phyloP scores from a whole-genome alignment of 305 asterid genomes.

The Caryopteris hybrid region DNA sequence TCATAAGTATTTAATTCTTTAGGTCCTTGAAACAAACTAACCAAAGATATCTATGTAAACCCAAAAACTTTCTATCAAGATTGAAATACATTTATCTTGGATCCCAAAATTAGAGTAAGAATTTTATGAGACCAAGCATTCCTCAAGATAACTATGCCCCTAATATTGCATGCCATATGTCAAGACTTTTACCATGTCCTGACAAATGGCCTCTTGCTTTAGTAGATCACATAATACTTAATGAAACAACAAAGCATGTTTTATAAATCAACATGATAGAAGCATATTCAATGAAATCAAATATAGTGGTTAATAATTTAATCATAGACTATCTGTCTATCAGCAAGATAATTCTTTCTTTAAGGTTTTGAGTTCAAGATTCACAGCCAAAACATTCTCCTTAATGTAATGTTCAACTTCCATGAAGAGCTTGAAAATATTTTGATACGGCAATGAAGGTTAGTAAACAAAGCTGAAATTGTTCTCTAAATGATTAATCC shows the following conservation, averaged over 20 bases:
- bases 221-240: neutral
- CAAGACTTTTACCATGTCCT: neutral
- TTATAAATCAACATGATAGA: neutral
- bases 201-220: neutral
- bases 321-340: neutral
- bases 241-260: neutral
- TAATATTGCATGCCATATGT: neutral
- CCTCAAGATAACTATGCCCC: neutral
- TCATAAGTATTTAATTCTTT: too few relatives aligned
- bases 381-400: neutral
- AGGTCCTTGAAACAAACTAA: too few relatives aligned
- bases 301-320: neutral
- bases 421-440: neutral
- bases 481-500: neutral
- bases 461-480: neutral
- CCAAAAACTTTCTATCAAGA: neutral
- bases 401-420: neutral
- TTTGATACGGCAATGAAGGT: neutral
- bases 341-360: neutral
- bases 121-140: neutral
- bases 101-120: neutral
- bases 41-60: too few relatives aligned
- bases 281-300: neutral
- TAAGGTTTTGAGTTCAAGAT: neutral
- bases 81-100: neutral